Conservation (phyloP, 306 rosid species). For the Medicago ruthenica region DNA sequence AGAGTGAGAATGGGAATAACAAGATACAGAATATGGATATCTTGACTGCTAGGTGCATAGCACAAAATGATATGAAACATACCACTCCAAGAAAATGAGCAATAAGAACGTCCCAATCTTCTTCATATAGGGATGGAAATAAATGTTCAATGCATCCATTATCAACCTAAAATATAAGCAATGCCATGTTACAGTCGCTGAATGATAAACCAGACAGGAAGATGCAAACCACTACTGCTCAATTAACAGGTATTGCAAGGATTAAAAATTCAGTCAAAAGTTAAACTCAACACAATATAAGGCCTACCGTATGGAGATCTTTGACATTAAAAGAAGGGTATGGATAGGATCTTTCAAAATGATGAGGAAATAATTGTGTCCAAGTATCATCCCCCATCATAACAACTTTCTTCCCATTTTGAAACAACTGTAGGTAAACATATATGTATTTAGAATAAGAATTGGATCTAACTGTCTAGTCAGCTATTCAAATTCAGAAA, state of each 20-base stretch:
- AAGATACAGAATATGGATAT: slow-evolving; percentile 15
- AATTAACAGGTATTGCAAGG: slow-evolving; percentile 30
- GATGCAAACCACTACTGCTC: not conserved
- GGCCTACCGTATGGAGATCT: slow-evolving; percentile 90
- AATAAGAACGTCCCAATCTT: slow-evolving; percentile 96
- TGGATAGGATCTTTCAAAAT: slow-evolving; percentile 79
- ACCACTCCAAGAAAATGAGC: slow-evolving; percentile 99
- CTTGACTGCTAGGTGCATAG: not conserved
- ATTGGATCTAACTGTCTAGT: slow-evolving; percentile 15
- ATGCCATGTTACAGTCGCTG: slow-evolving; percentile 6
- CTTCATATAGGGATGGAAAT: slow-evolving; percentile 78
- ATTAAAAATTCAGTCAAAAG: slow-evolving; percentile 35
- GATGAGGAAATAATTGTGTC: slow-evolving; percentile 90
- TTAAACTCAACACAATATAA: slow-evolving; percentile 5
- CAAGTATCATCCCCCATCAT: slow-evolving; percentile 99
- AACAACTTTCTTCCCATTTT: slow-evolving; percentile 86
- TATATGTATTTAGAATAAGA: slow-evolving; percentile 18
- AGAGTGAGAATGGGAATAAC: slow-evolving; percentile 25
- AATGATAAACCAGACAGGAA: slow-evolving; percentile 7
- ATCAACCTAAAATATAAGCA: slow-evolving; percentile 72
- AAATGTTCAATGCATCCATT: slow-evolving; percentile 93
- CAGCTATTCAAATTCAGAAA: not conserved
- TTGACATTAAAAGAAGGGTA: slow-evolving; percentile 95
- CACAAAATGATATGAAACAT: slow-evolving; percentile 38
- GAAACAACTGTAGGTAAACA: slow-evolving; percentile 67